phyloP scores from a whole-genome alignment of 1,284 basidiomycete species.

The Tausonia pullulans region DNA sequence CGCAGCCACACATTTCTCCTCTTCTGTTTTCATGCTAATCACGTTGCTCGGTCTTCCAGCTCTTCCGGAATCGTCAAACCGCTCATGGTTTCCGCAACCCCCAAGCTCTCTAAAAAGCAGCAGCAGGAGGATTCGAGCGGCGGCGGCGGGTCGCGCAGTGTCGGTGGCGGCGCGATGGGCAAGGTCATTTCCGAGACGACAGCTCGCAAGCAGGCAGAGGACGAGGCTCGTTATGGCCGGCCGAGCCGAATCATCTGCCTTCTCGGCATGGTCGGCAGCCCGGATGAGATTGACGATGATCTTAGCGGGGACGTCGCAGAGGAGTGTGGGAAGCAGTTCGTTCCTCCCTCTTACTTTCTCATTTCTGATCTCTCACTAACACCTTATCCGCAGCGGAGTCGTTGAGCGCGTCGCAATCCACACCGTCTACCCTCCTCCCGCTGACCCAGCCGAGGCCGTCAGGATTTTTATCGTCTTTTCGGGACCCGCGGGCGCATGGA shows the following conservation, averaged over 20 bases:
- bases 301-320: constrained; percentile 72
- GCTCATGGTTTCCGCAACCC: constrained; percentile 53
- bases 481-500: constrained; percentile 86
- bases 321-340: constrained; percentile 28
- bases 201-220: constrained; percentile 48
- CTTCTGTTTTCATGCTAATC: not conserved
- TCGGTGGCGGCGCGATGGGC: constrained; percentile 47
- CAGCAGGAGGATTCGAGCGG: constrained; percentile 26
- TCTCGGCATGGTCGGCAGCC: constrained; percentile 70
- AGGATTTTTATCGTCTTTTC: constrained; percentile 76
- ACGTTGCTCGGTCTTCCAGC: constrained; percentile 32
- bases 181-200: constrained; percentile 70
- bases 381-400: constrained; percentile 46
- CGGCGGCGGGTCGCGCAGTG: constrained; percentile 25
- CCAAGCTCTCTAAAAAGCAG: constrained; percentile 32
- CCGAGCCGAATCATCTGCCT: constrained; percentile 77
- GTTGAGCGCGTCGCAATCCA: constrained; percentile 82
- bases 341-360: constrained; percentile 4
- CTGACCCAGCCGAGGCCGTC: constrained; percentile 53
- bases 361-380: constrained; percentile 21
- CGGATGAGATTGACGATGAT: constrained; percentile 75
- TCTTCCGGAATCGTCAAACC: constrained; percentile 79
- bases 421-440: constrained; percentile 51
- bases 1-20: not conserved
- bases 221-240: constrained; percentile 67